Evolutionary conservation across 2,329 filamentous ascomycete genomes (phyloP).

Genomic region (Neophaeococcomyces aloes): DNA sequence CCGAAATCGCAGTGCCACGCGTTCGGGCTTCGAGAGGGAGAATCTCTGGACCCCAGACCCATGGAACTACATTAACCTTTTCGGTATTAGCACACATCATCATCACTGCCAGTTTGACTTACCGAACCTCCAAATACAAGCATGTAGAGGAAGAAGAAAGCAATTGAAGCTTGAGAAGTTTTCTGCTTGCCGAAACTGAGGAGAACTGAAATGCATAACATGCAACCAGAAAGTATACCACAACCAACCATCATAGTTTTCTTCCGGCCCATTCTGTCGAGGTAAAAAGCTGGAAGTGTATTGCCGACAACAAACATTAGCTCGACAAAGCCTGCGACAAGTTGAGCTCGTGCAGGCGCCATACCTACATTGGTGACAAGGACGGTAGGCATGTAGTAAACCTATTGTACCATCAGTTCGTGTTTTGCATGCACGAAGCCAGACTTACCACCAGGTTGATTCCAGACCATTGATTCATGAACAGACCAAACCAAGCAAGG

Average conservation of each 20-base stretch:
- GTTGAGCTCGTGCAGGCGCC: conserved; percentile 32
- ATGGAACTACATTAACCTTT: no score
- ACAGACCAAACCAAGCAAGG: conserved; percentile 35
- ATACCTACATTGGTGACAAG: conserved; percentile 39
- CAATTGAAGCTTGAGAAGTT: conserved; percentile 37
- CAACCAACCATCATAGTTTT: conserved; percentile 30
- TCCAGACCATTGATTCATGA: conserved; percentile 41
- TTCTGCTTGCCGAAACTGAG: conserved; percentile 34
- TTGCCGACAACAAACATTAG: conserved; percentile 35
- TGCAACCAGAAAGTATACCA: conserved; percentile 29
- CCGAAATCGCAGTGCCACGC: conserved; percentile 41
- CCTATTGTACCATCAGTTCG: conserved; percentile 8
- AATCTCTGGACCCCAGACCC: conserved; percentile 35
- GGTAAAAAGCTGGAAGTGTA: conserved; percentile 37
- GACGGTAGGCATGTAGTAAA: conserved; percentile 29
- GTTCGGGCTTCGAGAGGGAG: conserved; percentile 40
- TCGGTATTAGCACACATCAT: no score
- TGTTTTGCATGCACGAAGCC: background rate
- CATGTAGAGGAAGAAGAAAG: conserved; percentile 38
- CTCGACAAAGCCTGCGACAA: conserved; percentile 37
- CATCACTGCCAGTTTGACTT: no score
- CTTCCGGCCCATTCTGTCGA: conserved; percentile 33
- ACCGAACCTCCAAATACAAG: background rate
- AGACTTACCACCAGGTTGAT: conserved; percentile 33
- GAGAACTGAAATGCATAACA: conserved; percentile 33